Evolutionary conservation across 106 monocot species (phyloP), one percentile per base, ranked within the genome.

Genomic region (Allium fistulosum): DNA sequence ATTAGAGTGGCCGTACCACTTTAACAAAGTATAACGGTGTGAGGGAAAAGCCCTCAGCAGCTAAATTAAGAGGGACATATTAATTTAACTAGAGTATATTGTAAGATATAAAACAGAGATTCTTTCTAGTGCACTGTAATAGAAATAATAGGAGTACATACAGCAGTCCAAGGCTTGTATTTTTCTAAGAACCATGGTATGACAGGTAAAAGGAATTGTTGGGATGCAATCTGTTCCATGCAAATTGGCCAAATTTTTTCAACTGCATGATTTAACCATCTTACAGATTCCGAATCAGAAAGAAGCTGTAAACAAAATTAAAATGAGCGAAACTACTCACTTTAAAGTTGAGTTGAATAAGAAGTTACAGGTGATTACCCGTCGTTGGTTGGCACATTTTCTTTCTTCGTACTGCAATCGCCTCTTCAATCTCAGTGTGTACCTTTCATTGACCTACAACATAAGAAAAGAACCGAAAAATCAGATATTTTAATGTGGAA

Each of bases 111-210:
- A 37, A 37, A 37, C 37, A 37, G 37, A 37, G 37, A 37, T 37
- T 37, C 37, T 37, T 37, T 37, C 37, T 37, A 37, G 63, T 4
- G 15, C 63, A 63, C 45, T 45, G 63, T 46, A 14, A 52, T 56
- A 50, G 26, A 4, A 57, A 48, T 52, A 68, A 48, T 16, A 63
- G 49, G 17, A 73, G 26, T 56, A 7, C 83, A 61, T 88, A 94
- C 94, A 55, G 79, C 96, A 63, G 88, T 82, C 86, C 88, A 89
- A 70, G 97, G 97, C 80, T 97, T 97, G 82, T 77, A 97, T 57
- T 97, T 97, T 66, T 92, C 84, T 71, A 97, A 74, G 69, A 97
- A 97, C 92, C 92, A 97, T 17, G 97, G 97, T 69, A 92, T 82
- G 62, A 97, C 84, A 18, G 92, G 97, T 72, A 80, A 66, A 28